Evolutionary conservation across 2,329 filamentous ascomycete genomes (phyloP).

Genomic region (Pyrenochaeta sp.): DNA sequence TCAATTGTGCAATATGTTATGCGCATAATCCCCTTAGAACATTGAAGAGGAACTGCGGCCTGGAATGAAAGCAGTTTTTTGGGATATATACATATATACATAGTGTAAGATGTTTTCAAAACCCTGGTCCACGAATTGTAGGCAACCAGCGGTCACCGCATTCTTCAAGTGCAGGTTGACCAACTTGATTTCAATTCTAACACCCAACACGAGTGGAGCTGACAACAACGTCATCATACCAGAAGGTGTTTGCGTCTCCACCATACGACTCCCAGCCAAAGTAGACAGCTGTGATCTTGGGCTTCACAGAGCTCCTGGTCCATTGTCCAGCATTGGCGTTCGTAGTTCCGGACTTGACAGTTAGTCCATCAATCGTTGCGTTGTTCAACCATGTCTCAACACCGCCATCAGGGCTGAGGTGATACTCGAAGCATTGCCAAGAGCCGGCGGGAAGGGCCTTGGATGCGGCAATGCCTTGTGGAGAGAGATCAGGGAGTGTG

Average conservation of each 20-base stretch:
- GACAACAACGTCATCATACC: slow-evolving; percentile 67
- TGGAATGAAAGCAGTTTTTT: no score
- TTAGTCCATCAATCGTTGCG: slow-evolving; percentile 60
- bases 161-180: no score
- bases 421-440: slow-evolving; percentile 70
- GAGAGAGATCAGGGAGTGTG: slow-evolving; percentile 67
- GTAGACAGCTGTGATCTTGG: slow-evolving; percentile 63
- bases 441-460: slow-evolving; percentile 57
- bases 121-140: no score
- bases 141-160: no score
- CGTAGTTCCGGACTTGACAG: slow-evolving; percentile 53
- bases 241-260: slow-evolving; percentile 67
- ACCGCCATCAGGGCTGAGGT: slow-evolving; percentile 64
- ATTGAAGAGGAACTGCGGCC: no score
- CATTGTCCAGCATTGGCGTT: slow-evolving; percentile 64
- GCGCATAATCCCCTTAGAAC: no score
- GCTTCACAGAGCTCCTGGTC: slow-evolving; percentile 58
- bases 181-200: no score
- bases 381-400: slow-evolving; percentile 69
- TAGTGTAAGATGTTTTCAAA: no score
- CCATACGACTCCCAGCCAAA: slow-evolving; percentile 71
- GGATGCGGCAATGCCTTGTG: slow-evolving; percentile 65
- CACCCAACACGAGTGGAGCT: slow-evolving; percentile 18
- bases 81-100: not conserved
- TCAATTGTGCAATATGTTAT: no score